Evolutionary conservation across 2,329 filamentous ascomycete species (phyloP).

Genomic region (Teratosphaeria gauchensis): DNA sequence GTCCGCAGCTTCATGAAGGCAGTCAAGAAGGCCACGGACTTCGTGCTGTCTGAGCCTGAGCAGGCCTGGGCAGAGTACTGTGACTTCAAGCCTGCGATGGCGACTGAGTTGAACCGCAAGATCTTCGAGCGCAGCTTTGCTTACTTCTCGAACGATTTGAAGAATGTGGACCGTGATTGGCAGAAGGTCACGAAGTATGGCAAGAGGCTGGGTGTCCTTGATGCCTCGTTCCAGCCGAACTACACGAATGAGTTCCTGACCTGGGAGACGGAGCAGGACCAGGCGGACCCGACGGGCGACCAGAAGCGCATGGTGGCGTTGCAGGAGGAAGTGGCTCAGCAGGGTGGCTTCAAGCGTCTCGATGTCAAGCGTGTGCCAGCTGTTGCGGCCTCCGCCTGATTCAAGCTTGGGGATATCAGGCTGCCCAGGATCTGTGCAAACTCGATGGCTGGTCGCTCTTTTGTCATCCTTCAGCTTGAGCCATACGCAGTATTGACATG

Average conservation of each 20-base stretch:
- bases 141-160: slow-evolving; percentile 64
- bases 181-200: slow-evolving; percentile 68
- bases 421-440: neutral
- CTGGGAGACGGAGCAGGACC: slow-evolving; percentile 57
- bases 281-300: slow-evolving; percentile 57
- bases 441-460: neutral
- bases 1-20: slow-evolving; percentile 60
- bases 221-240: slow-evolving; percentile 56
- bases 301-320: slow-evolving; percentile 65
- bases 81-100: slow-evolving; percentile 63
- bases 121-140: slow-evolving; percentile 72
- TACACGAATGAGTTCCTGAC: slow-evolving; percentile 57
- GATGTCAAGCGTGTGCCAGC: slow-evolving; percentile 9
- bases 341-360: slow-evolving; percentile 55
- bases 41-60: slow-evolving; percentile 54
- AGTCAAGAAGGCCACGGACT: slow-evolving; percentile 65
- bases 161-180: slow-evolving; percentile 69
- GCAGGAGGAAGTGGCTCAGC: slow-evolving; percentile 55
- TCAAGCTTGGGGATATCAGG: neutral
- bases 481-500: neutral
- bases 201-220: slow-evolving; percentile 60
- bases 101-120: slow-evolving; percentile 59
- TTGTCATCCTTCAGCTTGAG: neutral
- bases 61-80: slow-evolving; percentile 59
- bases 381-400: neutral